Evolutionary conservation across 78 protist genomes (phyloP).

Genomic region (Planoprotostelium fungivorum): DNA sequence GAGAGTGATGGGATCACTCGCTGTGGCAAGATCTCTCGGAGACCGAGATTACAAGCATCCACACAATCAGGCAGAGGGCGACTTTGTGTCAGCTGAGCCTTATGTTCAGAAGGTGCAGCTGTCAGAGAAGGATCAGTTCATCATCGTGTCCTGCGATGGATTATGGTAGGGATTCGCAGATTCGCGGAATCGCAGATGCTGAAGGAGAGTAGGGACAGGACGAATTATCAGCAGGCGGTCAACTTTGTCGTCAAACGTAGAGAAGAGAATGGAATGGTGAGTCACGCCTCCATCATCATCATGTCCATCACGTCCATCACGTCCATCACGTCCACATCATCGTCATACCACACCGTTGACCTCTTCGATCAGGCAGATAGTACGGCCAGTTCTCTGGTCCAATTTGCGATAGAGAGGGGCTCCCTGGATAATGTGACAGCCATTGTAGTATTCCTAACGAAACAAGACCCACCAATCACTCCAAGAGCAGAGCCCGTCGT

Average conservation of each 20-base stretch:
- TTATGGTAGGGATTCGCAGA: conserved; percentile 20
- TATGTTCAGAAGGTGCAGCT: conserved; percentile 8
- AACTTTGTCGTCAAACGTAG: neutral
- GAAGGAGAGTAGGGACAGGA: neutral
- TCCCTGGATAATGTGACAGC: neutral
- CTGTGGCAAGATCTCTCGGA: conserved; percentile 65
- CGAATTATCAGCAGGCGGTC: neutral
- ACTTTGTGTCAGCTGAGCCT: conserved; percentile 55
- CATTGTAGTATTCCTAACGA: neutral
- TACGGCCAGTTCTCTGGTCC: neutral
- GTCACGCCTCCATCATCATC: too few species aligned
- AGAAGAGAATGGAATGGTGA: neutral
- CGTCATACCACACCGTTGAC: neutral
- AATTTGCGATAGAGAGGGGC: neutral
- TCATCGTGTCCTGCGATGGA: conserved; percentile 68
- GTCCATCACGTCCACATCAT: too few species aligned
- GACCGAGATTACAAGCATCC: conserved; percentile 59
- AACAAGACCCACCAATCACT: neutral
- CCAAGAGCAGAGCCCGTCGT: neutral
- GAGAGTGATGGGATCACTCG: conserved; percentile 55
- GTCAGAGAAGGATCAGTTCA: conserved; percentile 47
- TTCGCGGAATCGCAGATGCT: neutral
- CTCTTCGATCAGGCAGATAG: neutral
- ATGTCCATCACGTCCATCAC: too few species aligned
- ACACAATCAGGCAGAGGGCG: conserved; percentile 36